Conservation (phyloP, 768 basidiomycete genomes). For the Arthromyces matolae region DNA sequence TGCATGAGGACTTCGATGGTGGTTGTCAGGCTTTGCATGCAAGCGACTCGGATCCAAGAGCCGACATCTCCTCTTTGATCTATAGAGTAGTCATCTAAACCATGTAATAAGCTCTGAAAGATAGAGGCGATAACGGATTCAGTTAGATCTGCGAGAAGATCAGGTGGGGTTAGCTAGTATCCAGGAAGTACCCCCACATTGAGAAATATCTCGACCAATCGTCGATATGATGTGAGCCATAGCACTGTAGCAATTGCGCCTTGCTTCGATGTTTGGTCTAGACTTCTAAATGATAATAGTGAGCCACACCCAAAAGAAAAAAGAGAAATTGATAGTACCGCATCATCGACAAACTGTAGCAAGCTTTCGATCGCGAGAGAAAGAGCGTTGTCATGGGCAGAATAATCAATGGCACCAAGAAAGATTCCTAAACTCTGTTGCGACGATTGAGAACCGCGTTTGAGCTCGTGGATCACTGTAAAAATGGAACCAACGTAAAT, state of each 20-base stretch:
- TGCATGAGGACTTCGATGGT: constrained; percentile 50
- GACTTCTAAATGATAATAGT: constrained; percentile 19
- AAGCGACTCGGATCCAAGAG: constrained; percentile 87
- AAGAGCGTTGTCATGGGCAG: constrained; percentile 49
- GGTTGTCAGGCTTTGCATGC: constrained; percentile 60
- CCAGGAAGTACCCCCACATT: constrained; percentile 15
- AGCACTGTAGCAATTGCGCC: constrained; percentile 47
- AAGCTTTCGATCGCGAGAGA: constrained; percentile 54
- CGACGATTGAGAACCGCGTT: constrained; percentile 42
- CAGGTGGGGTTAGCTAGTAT: neutral
- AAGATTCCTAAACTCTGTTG: constrained; percentile 75
- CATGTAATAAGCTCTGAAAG: constrained; percentile 57
- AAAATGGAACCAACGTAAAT: no score
- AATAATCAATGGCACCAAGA: constrained; percentile 68
- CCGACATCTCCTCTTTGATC: constrained; percentile 97
- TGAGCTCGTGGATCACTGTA: constrained; percentile 67
- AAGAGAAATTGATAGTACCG: constrained; percentile 36
- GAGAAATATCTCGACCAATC: constrained; percentile 17
- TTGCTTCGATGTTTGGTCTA: constrained; percentile 49
- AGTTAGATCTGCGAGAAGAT: constrained; percentile 41
- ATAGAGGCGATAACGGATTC: constrained; percentile 43
- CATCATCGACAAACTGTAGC: constrained; percentile 52
- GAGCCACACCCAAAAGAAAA: constrained; percentile 4
- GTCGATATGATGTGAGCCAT: constrained; percentile 39
- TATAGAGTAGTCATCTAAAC: constrained; percentile 84